A percentile compares a stretch with the other conserved stretches of the same genome.
phyloP scores from a whole-genome alignment of 2,329 filamentous ascomycete genomes.

The Acephala macrosclerotiorum region DNA sequence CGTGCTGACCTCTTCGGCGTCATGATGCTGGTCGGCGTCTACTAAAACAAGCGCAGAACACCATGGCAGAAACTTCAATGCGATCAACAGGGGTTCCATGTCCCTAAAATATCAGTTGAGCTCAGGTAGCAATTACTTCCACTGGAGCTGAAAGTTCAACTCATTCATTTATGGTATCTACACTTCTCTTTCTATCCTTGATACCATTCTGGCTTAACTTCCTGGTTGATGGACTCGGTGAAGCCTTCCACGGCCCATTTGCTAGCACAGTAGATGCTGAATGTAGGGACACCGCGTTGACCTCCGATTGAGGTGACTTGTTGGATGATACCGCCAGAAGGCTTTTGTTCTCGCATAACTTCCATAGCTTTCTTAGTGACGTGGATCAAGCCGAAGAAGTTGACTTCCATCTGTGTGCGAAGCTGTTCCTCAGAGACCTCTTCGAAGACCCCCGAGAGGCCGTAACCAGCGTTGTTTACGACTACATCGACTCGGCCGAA shows the following conservation, averaged over 20 bases:
- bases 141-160: too few species aligned
- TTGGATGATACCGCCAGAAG: slow-evolving; percentile 49
- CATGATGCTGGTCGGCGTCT: too few species aligned
- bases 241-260: slow-evolving; percentile 54
- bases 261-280: slow-evolving; percentile 48
- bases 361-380: slow-evolving; percentile 55
- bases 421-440: slow-evolving; percentile 56
- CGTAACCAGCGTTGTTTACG: slow-evolving; percentile 68
- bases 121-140: too few species aligned
- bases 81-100: too few species aligned
- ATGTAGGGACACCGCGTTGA: slow-evolving; percentile 44
- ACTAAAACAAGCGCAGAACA: too few species aligned
- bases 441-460: slow-evolving; percentile 60
- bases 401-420: slow-evolving; percentile 62
- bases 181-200: too few species aligned
- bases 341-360: slow-evolving; percentile 45
- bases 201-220: slow-evolving; percentile 49
- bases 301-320: slow-evolving; percentile 51
- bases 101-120: too few species aligned
- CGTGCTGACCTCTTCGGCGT: too few species aligned
- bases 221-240: slow-evolving; percentile 45
- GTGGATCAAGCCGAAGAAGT: slow-evolving; percentile 64
- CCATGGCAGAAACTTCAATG: too few species aligned
- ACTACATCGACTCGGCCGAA: slow-evolving; percentile 66
- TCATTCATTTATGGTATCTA: too few species aligned